phyloP scores from a whole-genome alignment of 805 yeast species.

The Cyberlindnera euphorbiiphila region DNA sequence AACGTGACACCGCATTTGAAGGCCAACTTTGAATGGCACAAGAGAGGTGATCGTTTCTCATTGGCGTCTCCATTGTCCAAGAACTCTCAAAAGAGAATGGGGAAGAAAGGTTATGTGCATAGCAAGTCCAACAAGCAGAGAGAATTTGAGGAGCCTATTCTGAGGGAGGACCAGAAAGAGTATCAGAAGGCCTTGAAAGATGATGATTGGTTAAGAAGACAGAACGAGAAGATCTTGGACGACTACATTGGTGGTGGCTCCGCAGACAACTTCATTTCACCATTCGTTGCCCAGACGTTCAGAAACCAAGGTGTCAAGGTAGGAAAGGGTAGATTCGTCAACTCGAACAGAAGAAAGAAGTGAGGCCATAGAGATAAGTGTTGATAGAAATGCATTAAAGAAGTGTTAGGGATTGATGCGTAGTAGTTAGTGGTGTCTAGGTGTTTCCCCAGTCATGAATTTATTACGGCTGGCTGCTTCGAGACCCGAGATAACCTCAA shows the following conservation, averaged over 20 bases:
- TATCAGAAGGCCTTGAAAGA: slow-evolving; percentile 83
- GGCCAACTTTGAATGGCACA: slow-evolving; percentile 90
- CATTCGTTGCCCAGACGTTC: slow-evolving; percentile 69
- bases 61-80: slow-evolving; percentile 86
- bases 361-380: too few relatives aligned
- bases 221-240: slow-evolving; percentile 78
- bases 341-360: slow-evolving; percentile 47
- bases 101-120: slow-evolving; percentile 79
- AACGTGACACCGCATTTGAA: slow-evolving; percentile 83
- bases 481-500: too few relatives aligned
- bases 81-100: slow-evolving; percentile 63
- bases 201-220: slow-evolving; percentile 81
- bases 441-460: too few relatives aligned
- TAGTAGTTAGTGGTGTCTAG: too few relatives aligned
- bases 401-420: too few relatives aligned
- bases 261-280: slow-evolving; percentile 82
- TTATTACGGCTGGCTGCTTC: too few relatives aligned
- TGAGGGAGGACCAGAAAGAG: slow-evolving; percentile 93
- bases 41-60: slow-evolving; percentile 77
- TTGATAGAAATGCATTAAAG: too few relatives aligned
- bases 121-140: slow-evolving; percentile 53
- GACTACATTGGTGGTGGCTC: slow-evolving; percentile 96
- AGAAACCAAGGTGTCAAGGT: slow-evolving; percentile 68
- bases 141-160: slow-evolving; percentile 46
- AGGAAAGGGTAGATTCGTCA: slow-evolving; percentile 82